Percentiles rank a stretch among this genome's conserved stretches.
Evolutionary conservation across 768 basidiomycete genomes (phyloP).

Genomic region (Kwoniella dendrophila): DNA sequence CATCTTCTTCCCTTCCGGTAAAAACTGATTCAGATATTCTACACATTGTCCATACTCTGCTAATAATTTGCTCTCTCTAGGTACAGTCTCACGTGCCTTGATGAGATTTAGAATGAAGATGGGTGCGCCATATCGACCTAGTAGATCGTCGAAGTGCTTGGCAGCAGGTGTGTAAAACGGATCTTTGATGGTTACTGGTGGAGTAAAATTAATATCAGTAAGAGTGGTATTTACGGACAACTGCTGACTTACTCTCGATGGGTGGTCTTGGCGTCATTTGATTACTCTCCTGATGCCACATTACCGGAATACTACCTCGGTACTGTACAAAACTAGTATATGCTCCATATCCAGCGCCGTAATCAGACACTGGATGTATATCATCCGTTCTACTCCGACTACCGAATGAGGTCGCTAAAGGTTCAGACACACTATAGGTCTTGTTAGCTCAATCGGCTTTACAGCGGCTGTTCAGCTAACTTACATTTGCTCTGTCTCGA

Average conservation of each 20-base stretch:
- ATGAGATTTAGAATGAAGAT: conserved; percentile 92
- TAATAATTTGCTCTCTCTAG: conserved; percentile 82
- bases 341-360: conserved; percentile 62
- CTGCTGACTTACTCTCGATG: conserved; percentile 75
- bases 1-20: conserved; percentile 83
- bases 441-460: background rate
- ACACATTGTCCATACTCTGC: conserved; percentile 92
- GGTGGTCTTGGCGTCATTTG: conserved; percentile 91
- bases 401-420: conserved; percentile 48
- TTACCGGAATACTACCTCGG: conserved; percentile 91
- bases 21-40: conserved; percentile 88
- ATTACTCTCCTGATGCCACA: conserved; percentile 92
- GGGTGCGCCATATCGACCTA: conserved; percentile 84
- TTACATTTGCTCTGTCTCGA: conserved; percentile 92
- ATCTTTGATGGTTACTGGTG: conserved; percentile 82
- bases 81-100: conserved; percentile 60
- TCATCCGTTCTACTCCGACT: conserved; percentile 15
- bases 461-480: background rate
- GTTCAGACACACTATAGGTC: conserved; percentile 50
- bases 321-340: conserved; percentile 97
- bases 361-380: conserved; percentile 12
- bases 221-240: background rate
- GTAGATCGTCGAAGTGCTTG: conserved; percentile 86
- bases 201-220: conserved; percentile 14
- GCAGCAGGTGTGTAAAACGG: conserved; percentile 94